Percentiles rank a stretch among this genome's conserved stretches.
These are phyloP conservation scores for Salvia miltiorrhiza DNA, from an alignment of 257 asterid species.

Conservation along the genomic window DNA sequence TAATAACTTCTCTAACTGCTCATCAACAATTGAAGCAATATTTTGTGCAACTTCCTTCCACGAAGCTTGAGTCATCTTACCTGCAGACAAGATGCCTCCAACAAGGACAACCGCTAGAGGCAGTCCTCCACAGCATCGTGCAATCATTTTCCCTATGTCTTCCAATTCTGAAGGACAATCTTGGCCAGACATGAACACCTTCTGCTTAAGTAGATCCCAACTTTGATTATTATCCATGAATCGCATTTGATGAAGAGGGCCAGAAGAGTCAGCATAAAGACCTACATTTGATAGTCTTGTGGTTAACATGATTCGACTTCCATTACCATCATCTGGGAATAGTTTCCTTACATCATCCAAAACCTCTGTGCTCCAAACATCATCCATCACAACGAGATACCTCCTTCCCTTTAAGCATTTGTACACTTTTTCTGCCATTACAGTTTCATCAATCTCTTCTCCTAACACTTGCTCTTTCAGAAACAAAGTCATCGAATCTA, in stretches of 20 bases:
- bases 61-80: background rate
- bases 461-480: too few species aligned
- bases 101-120: too few species aligned
- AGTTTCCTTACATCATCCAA: slow-evolving; percentile 1
- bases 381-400: background rate
- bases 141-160: background rate
- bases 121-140: background rate
- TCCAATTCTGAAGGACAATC: background rate
- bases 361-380: background rate
- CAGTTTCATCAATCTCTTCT: background rate
- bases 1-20: too few species aligned
- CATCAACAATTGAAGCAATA: too few species aligned
- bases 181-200: background rate
- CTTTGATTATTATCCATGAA: background rate
- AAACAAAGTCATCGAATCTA: background rate
- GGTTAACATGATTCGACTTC: background rate
- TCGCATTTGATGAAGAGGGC: background rate
- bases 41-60: background rate
- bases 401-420: too few species aligned
- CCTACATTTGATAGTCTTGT: background rate
- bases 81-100: background rate
- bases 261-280: background rate
- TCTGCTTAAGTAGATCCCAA: background rate
- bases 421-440: background rate
- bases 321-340: background rate